Conservation (phyloP, 1,284 basidiomycete species). For the Trichosporon asahii region DNA sequence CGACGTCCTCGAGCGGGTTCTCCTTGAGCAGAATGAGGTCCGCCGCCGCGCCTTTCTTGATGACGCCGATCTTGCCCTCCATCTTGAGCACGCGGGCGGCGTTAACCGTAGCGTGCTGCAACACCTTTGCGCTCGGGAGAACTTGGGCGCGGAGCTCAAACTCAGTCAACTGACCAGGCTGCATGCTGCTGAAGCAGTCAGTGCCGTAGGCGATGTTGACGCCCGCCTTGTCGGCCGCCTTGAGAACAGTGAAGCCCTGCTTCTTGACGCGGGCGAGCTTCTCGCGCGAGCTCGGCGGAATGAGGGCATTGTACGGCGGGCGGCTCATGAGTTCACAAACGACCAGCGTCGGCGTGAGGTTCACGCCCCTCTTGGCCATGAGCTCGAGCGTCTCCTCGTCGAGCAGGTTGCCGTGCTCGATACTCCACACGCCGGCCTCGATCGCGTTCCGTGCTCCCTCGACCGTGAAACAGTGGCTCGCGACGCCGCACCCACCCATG, state of each 20-base stretch:
- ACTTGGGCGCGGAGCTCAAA: constrained; percentile 54
- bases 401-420: constrained; percentile 55
- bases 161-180: constrained; percentile 33
- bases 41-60: constrained; percentile 51
- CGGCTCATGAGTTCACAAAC: constrained; percentile 33
- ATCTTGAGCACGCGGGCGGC: constrained; percentile 50
- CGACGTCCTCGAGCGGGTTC: constrained; percentile 56
- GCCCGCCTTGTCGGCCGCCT: constrained; percentile 33
- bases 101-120: constrained; percentile 56
- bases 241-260: constrained; percentile 28
- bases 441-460: constrained; percentile 40
- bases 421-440: constrained; percentile 47
- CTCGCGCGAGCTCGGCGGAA: constrained; percentile 27
- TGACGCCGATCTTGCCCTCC: constrained; percentile 50
- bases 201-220: constrained; percentile 37
- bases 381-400: constrained; percentile 39
- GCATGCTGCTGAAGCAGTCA: constrained; percentile 32
- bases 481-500: constrained; percentile 44
- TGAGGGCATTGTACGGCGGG: constrained; percentile 30
- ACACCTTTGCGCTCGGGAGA: constrained; percentile 49
- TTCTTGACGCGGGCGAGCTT: constrained; percentile 29
- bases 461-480: constrained; percentile 40
- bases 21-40: constrained; percentile 54
- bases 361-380: constrained; percentile 53
- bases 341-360: constrained; percentile 56